These are phyloP conservation scores for Annulohypoxylon stygium DNA, from an alignment of 495 filamentous ascomycete genomes.

Conservation along the genomic window DNA sequence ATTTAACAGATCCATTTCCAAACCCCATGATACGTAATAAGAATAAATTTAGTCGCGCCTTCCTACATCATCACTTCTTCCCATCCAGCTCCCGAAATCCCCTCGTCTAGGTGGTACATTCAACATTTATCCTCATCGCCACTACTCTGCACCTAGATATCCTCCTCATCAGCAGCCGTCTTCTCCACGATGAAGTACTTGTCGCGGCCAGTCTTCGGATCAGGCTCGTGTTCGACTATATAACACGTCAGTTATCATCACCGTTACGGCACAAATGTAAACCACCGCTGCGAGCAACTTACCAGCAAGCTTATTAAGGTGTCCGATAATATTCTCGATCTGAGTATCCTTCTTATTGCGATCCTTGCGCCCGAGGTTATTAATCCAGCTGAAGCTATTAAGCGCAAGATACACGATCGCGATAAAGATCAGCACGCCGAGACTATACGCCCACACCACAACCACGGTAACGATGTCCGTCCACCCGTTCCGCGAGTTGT, in stretches of 20 bases:
- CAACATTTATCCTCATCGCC: background rate
- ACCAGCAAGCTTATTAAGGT: slow-evolving; percentile 72
- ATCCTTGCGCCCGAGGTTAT: slow-evolving; percentile 82
- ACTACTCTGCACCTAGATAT: slow-evolving; percentile 50
- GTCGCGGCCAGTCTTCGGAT: slow-evolving; percentile 68
- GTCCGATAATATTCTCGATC: slow-evolving; percentile 84
- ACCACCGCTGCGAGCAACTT: slow-evolving; percentile 18
- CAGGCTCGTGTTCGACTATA: slow-evolving; percentile 70
- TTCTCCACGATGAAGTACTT: slow-evolving; percentile 73
- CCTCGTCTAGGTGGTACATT: background rate
- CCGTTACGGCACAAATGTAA: too few relatives aligned
- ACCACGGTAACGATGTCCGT: slow-evolving; percentile 83
- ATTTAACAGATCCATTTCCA: background rate
- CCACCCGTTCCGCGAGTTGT: slow-evolving; percentile 66
- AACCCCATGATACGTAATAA: background rate
- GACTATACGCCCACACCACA: slow-evolving; percentile 82
- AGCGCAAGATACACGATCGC: slow-evolving; percentile 83
- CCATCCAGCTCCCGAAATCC: background rate
- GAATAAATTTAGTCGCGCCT: background rate
- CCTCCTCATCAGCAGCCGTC: slow-evolving; percentile 74
- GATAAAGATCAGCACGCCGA: slow-evolving; percentile 81
- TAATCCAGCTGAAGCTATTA: slow-evolving; percentile 75
- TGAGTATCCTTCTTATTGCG: slow-evolving; percentile 78
- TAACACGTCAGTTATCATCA: slow-evolving; percentile 47
- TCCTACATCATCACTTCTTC: slow-evolving; percentile 8